Percentiles rank a stretch among this genome's conserved stretches.
Evolutionary conservation across 2,329 filamentous ascomycete species (phyloP).

Genomic region (Nigrospora osmanthi): DNA sequence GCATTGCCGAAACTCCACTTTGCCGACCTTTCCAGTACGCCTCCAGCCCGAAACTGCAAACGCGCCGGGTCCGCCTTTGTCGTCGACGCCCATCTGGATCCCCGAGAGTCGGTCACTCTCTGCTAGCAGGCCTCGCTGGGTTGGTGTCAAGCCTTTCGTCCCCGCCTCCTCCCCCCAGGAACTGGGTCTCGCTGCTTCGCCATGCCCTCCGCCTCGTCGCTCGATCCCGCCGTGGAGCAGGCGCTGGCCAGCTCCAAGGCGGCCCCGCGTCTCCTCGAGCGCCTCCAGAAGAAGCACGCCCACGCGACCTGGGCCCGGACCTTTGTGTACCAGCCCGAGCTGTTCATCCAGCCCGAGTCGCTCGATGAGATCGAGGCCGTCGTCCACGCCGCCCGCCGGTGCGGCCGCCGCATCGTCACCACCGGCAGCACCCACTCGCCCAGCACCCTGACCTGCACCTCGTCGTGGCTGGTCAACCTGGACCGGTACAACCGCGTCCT

Average conservation of each 20-base stretch:
- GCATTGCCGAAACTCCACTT: no score
- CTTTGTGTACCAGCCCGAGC: slow-evolving; percentile 80
- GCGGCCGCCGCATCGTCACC: slow-evolving; percentile 72
- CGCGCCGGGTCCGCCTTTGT: no score
- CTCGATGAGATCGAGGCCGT: slow-evolving; percentile 77
- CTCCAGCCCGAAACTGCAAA: no score
- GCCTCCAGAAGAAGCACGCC: slow-evolving; percentile 60
- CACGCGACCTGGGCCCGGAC: slow-evolving; percentile 95
- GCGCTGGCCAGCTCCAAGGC: background rate
- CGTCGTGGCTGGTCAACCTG: slow-evolving; percentile 89
- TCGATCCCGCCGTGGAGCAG: slow-evolving; percentile 3
- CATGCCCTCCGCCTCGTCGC: background rate
- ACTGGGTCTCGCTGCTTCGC: background rate
- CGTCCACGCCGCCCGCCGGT: slow-evolving; percentile 71
- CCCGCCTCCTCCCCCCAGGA: no score
- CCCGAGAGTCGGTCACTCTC: no score
- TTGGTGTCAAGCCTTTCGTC: no score
- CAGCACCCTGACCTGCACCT: slow-evolving; percentile 85
- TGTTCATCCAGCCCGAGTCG: slow-evolving; percentile 80
- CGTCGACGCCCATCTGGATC: no score
- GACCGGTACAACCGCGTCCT: slow-evolving; percentile 73
- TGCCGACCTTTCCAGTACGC: no score
- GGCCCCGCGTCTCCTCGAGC: slow-evolving; percentile 55
- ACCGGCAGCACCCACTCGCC: slow-evolving; percentile 92
- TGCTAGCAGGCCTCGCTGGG: no score